phyloP scores from a whole-genome alignment of 768 basidiomycete species.

The Hemileccinum rubropunctum region DNA sequence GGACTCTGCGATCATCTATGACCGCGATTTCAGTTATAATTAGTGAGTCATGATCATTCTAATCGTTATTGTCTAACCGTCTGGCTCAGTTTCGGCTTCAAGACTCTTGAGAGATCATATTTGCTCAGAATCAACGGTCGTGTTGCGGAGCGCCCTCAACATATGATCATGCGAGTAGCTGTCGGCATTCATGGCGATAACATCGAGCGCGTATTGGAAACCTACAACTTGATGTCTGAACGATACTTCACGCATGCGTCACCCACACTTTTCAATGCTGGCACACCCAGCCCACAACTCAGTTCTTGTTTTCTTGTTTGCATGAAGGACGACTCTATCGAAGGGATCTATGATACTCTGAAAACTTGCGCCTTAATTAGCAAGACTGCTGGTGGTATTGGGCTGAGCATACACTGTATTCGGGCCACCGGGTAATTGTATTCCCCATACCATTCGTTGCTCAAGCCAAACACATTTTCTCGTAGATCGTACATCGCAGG shows the following conservation, averaged over 20 bases:
- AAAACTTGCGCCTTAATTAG: slow-evolving; percentile 99
- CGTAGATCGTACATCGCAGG: slow-evolving; percentile 95
- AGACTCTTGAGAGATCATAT: slow-evolving; percentile 97
- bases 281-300: slow-evolving; percentile 93
- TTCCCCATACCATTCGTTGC: not conserved
- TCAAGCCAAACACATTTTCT: not conserved
- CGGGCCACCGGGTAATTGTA: slow-evolving; percentile 84
- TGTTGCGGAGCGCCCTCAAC: slow-evolving; percentile 96
- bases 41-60: slow-evolving; percentile 50
- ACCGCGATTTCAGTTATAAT: slow-evolving; percentile 97
- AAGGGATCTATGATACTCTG: slow-evolving; percentile 98
- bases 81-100: slow-evolving; percentile 87
- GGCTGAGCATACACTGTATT: slow-evolving; percentile 93
- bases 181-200: slow-evolving; percentile 94
- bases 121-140: slow-evolving; percentile 91
- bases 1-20: slow-evolving; percentile 95
- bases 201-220: slow-evolving; percentile 86
- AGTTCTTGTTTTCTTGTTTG: slow-evolving; percentile 96
- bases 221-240: slow-evolving; percentile 95
- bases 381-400: slow-evolving; percentile 98
- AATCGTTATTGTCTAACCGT: not conserved
- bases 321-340: slow-evolving; percentile 99
- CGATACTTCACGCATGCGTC: slow-evolving; percentile 98
- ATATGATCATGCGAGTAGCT: slow-evolving; percentile 99
- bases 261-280: slow-evolving; percentile 97